These are phyloP conservation scores for Phytopythium aichiense DNA, from an alignment of 352 stramenopile genomes.

Conservation along the genomic window DNA sequence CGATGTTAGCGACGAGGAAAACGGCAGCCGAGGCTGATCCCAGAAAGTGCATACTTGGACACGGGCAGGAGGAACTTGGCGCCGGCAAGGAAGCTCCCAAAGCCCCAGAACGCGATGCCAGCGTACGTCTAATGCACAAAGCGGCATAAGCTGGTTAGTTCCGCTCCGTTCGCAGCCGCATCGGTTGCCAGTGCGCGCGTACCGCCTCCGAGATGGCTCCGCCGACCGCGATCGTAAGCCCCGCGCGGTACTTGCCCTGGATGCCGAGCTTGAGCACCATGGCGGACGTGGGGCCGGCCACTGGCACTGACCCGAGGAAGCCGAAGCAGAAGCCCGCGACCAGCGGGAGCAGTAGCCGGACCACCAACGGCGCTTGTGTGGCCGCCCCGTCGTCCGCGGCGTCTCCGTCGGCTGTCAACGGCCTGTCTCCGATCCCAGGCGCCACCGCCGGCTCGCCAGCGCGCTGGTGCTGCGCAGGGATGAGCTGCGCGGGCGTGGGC, in stretches of 20 bases:
- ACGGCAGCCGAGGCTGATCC: not conserved
- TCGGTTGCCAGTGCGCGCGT: not conserved
- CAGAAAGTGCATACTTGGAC: conserved; percentile 60
- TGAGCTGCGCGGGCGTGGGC: conserved; percentile 2
- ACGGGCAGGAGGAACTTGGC: conserved; percentile 79
- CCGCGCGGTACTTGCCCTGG: conserved; percentile 79
- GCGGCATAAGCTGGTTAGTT: conserved; percentile 1
- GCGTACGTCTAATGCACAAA: conserved; percentile 61
- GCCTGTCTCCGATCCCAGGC: not conserved
- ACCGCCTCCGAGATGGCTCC: conserved; percentile 83
- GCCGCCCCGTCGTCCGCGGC: not conserved
- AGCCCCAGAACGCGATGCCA: conserved; percentile 86
- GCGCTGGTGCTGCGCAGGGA: conserved; percentile 1
- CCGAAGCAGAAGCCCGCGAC: conserved; percentile 81
- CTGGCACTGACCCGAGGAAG: conserved; percentile 80
- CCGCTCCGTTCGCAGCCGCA: not conserved
- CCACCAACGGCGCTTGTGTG: conserved; percentile 32
- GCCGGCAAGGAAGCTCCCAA: conserved; percentile 83
- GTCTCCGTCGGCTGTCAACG: not conserved
- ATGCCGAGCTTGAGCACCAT: conserved; percentile 89
- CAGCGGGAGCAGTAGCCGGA: conserved; percentile 67
- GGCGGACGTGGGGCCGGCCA: conserved; percentile 79
- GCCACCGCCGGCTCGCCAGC: not conserved
- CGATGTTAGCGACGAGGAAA: not conserved
- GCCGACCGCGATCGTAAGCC: conserved; percentile 75